Evolutionary conservation across 331 rosid genomes (phyloP), one percentile per base, ranked within the genome.

Genomic region (Pyracantha coccinea): DNA sequence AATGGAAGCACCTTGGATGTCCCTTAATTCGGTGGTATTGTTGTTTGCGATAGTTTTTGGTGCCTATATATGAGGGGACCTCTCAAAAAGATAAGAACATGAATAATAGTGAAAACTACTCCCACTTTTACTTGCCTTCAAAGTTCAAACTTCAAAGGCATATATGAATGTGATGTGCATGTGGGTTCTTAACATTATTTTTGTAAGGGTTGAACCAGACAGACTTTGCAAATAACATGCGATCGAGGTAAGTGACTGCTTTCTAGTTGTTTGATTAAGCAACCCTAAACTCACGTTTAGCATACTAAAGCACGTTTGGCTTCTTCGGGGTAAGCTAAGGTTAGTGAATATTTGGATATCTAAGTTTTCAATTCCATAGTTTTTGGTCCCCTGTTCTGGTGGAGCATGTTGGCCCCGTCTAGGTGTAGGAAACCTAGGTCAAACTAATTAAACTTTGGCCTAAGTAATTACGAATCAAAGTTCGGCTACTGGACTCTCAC

Each of bases 131-230:
- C 11, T 9, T 7, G n/a, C 52, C 73, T 69, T 47, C 41, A 16
- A 69, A 47, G 73, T 69, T 27, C 25, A 69, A 27, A 47, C 29
- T 28, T 28, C 29, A 10, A 38, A 38, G 45, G 73, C 41, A 69
- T 17, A 53, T 38, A 38, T 38, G 45, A 38, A 38, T 38, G 4
- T 9, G 44, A 35, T 35, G 20, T 8, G 8, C 35, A 69, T 25
- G 41, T 69, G 60, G 73, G 73, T 55, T 20, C 57, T 28, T n/a
- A 28, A 38, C 45, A 38, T 38, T 38, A 20, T 71, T 71, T 71
- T 71, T 55, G 45, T 55, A 71, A 13, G 16, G 10, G 75, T 61
- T 70, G 66, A 32, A 71, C 65, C 66, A 32, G 66, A 54, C 53
- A 71, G 21, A 32, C 53, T 71, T 71, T 6, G 71, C 71, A 20